Percentiles rank a stretch among this genome's conserved stretches.
These are phyloP conservation scores for Dendrobium huoshanense DNA, from an alignment of 106 monocot species.

Conservation along the genomic window DNA sequence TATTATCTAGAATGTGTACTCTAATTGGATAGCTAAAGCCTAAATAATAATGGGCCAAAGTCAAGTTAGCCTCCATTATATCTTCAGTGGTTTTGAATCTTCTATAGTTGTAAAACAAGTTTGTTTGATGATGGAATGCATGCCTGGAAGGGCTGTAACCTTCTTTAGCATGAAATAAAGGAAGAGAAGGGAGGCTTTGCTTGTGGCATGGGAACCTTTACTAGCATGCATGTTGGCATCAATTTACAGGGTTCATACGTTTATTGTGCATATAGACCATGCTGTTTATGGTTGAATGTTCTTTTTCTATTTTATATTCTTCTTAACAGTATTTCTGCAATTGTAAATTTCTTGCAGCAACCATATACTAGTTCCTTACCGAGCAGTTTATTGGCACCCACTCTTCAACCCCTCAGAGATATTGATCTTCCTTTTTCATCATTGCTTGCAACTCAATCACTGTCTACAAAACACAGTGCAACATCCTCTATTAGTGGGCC, in stretches of 20 bases:
- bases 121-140: not conserved
- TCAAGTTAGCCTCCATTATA: no score
- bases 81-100: not conserved
- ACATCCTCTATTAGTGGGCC: constrained; percentile 46
- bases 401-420: constrained; percentile 43
- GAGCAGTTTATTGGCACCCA: constrained; percentile 45
- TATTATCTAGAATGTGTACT: no score
- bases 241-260: not conserved
- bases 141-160: not conserved
- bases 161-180: not conserved
- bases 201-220: not conserved
- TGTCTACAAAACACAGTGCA: constrained; percentile 64
- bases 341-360: constrained; percentile 49
- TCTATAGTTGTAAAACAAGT: not conserved
- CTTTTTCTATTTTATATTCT: not conserved
- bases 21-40: no score
- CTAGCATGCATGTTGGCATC: not conserved
- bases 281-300: not conserved
- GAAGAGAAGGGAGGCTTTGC: not conserved
- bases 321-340: not conserved
- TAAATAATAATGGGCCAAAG: no score
- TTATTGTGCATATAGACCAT: not conserved
- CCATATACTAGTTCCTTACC: constrained; percentile 56
- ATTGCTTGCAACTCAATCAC: constrained; percentile 46
- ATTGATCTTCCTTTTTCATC: constrained; percentile 64